Conservation (phyloP, 108 stramenopile species). For the Nitzschia putrida region DNA sequence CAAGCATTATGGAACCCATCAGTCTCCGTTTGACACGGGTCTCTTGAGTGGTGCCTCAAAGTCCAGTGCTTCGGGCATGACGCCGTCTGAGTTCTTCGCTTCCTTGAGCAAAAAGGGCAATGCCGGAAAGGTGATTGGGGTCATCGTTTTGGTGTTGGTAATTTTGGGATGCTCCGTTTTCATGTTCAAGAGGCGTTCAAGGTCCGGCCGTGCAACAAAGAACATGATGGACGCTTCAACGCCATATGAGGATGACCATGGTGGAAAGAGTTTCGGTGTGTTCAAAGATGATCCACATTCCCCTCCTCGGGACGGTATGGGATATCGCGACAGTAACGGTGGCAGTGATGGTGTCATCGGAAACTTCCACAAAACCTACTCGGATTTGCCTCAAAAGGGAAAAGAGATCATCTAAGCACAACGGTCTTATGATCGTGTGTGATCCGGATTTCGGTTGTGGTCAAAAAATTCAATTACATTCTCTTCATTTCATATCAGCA, state of each 20-base stretch:
- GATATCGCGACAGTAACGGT: constrained; percentile 4
- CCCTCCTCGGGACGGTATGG: background rate
- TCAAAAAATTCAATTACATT: no score
- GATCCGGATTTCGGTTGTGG: no score
- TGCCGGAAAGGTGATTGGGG: constrained; percentile 1
- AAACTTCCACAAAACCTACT: constrained; percentile 9
- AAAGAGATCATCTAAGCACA: constrained; percentile 11
- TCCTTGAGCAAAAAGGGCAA: background rate
- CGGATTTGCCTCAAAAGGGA: constrained; percentile 12
- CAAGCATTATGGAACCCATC: constrained; percentile 3
- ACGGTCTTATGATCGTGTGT: no score
- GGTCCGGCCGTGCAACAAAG: no score
- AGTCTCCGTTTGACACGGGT: background rate
- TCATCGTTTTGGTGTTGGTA: constrained; percentile 5
- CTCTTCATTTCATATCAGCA: no score
- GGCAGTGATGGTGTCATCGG: background rate
- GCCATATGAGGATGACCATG: no score
- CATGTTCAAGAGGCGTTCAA: background rate
- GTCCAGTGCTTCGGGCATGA: background rate
- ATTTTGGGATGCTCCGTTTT: background rate
- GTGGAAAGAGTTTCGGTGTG: no score
- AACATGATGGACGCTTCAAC: no score
- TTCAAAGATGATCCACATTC: no score
- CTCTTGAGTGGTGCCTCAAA: background rate
- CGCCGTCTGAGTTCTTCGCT: constrained; percentile 2